These are phyloP conservation scores for Penicillium sp. DNA, from an alignment of 2,329 filamentous ascomycete species.

Conservation along the genomic window DNA sequence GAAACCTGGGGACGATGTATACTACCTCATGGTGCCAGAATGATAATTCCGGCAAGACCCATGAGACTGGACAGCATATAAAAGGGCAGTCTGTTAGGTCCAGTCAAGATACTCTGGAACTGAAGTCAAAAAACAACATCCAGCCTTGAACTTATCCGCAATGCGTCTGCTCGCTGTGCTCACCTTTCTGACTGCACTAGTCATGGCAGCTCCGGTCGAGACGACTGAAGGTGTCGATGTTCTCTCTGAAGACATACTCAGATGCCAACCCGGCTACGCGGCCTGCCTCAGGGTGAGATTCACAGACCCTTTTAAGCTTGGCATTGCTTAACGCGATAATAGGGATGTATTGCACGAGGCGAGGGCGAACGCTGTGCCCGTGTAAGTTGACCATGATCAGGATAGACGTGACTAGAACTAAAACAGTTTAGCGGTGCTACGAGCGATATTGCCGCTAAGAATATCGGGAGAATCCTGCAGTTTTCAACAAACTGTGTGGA, in stretches of 20 bases:
- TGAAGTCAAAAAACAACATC: background rate
- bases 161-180: conserved; percentile 7
- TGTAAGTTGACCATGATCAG: no score
- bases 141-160: no score
- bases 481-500: conserved; percentile 5
- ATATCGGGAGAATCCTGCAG: background rate
- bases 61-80: no score
- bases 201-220: conserved; percentile 5
- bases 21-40: no score
- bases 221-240: background rate
- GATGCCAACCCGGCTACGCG: background rate
- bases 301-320: no score
- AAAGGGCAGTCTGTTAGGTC: no score
- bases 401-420: background rate
- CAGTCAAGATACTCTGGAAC: no score
- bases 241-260: background rate
- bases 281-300: no score
- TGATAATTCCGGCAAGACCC: no score
- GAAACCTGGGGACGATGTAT: no score
- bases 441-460: background rate
- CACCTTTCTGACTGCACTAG: conserved; percentile 4
- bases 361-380: background rate
- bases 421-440: background rate
- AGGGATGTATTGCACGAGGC: no score
- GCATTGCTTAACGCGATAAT: no score